Evolutionary conservation across 192 early-diverging fungal genomes (phyloP), one percentile per base, ranked within the genome.

Genomic region (Dissophora ornata): DNA sequence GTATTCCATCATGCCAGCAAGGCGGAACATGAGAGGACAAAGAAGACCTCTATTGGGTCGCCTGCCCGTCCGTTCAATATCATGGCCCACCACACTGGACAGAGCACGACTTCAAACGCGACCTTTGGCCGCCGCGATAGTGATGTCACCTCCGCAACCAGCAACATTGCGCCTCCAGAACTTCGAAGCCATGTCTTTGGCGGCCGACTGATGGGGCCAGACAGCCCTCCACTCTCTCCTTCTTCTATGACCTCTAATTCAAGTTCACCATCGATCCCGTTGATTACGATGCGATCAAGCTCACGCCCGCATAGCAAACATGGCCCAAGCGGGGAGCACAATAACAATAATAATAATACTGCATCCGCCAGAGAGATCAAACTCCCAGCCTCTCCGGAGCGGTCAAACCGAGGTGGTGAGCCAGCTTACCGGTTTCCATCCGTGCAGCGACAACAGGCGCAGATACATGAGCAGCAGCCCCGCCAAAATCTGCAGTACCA

Each of bases 151-250:
- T 40, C 30, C 0, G 29, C 25, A 12, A 15, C 13, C 21, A 32
- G 56, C 15, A 19, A 15, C 57, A 69, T 54, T 24, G 21, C 30
- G 8, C 38, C 6, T 19, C 62, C 33, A 25, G 71, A 75, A 32
- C 57, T 67, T 18, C 57, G 57, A 0, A 26, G 47, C 10, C 53
- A 44, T 1, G 71, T 75, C 36, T 75, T 61, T 48, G 68, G 68
- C 1, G 57, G 59, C 6, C 62, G 45, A 47, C 22, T 50, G 2
- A 51, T 10, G 0, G 33, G 49, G 19, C 22, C 45, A 0, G 36
- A 12, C n/a, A 59, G 57, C 32, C 70, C 53, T 13, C 61, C 70
- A 50, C 40, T 55, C 6, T 29, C 6, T 21, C 18, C 29, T 13
- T 16, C 34, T 3, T 42, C 48, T 8, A 50, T 36, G 15, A 18